Conservation (phyloP, 768 basidiomycete species). For the Xerocomus spinulosus region DNA sequence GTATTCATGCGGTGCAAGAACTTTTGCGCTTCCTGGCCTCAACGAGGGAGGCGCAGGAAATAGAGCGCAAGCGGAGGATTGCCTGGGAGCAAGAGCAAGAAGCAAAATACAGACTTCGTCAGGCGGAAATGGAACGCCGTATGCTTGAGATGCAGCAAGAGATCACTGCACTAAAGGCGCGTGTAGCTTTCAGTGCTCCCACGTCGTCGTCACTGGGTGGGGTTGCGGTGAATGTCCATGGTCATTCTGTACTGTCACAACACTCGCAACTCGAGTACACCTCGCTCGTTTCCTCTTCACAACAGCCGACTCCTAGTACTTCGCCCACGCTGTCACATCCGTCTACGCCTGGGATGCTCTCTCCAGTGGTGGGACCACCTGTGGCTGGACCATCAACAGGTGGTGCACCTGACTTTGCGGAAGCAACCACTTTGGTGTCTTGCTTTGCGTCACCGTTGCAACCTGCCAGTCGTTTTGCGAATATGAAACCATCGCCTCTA, state of each 20-base stretch:
- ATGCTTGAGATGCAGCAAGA: slow-evolving; percentile 54
- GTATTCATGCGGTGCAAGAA: slow-evolving; percentile 51
- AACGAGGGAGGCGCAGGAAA: slow-evolving; percentile 56
- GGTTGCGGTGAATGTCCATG: background rate
- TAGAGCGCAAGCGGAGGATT: slow-evolving; percentile 52
- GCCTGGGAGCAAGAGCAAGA: slow-evolving; percentile 74
- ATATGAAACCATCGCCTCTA: slow-evolving; percentile 8
- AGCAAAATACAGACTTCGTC: slow-evolving; percentile 47
- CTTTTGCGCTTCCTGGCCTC: slow-evolving; percentile 54
- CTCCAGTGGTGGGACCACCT: slow-evolving; percentile 12
- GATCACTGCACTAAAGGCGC: slow-evolving; percentile 42
- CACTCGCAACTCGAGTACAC: slow-evolving; percentile 7
- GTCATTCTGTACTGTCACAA: slow-evolving; percentile 2
- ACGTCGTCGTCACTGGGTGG: slow-evolving; percentile 3
- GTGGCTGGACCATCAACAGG: slow-evolving; percentile 9
- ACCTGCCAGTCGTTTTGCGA: slow-evolving; percentile 20
- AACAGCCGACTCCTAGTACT: slow-evolving; percentile 29
- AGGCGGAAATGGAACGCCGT: slow-evolving; percentile 56
- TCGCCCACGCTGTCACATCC: slow-evolving; percentile 29
- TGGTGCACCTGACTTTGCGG: background rate
- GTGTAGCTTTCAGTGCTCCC: slow-evolving; percentile 28
- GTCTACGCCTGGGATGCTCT: slow-evolving; percentile 24
- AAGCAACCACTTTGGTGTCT: slow-evolving; percentile 1
- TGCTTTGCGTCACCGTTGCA: slow-evolving; percentile 17
- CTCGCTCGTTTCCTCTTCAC: slow-evolving; percentile 10